These are phyloP conservation scores for Boletus sp. DNA, from an alignment of 1,284 basidiomycete species.

Conservation along the genomic window DNA sequence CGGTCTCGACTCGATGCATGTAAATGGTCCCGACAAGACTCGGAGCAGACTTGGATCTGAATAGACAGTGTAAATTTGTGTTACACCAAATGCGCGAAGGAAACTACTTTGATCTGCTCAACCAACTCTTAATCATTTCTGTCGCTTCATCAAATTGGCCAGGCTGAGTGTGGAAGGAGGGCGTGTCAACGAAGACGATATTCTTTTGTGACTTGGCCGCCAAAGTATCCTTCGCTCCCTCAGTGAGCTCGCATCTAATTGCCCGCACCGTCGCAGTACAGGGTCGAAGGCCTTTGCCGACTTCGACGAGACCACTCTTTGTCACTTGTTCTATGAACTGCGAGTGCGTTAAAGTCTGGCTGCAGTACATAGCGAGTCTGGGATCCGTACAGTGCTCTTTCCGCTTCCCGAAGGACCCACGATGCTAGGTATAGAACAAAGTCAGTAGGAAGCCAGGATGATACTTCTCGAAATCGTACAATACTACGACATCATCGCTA, in stretches of 20 bases:
- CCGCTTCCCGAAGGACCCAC: constrained; percentile 27
- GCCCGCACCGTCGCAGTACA: constrained; percentile 2
- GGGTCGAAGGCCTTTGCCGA: neutral
- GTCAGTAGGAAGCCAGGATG: constrained; percentile 9
- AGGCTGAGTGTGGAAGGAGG: constrained; percentile 18
- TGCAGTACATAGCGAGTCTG: neutral
- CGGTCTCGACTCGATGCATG: constrained; percentile 20
- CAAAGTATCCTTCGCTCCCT: neutral
- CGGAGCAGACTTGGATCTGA: constrained; percentile 18
- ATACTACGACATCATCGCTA: constrained; percentile 26
- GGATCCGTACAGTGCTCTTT: constrained; percentile 25
- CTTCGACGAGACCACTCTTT: neutral
- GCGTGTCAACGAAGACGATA: constrained; percentile 30
- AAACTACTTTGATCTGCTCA: constrained; percentile 16
- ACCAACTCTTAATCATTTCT: constrained; percentile 10
- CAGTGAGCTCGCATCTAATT: constrained; percentile 21
- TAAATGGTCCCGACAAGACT: constrained; percentile 21
- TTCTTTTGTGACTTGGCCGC: neutral
- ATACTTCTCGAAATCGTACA: constrained; percentile 15
- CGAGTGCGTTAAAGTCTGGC: neutral
- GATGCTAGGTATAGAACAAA: constrained; percentile 14
- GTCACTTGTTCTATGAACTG: constrained; percentile 24
- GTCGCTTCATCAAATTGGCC: neutral
- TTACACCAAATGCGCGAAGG: neutral
- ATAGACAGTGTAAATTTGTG: neutral